Conservation (phyloP, 2,329 filamentous ascomycete species). For the Ophiostoma sp. region DNA sequence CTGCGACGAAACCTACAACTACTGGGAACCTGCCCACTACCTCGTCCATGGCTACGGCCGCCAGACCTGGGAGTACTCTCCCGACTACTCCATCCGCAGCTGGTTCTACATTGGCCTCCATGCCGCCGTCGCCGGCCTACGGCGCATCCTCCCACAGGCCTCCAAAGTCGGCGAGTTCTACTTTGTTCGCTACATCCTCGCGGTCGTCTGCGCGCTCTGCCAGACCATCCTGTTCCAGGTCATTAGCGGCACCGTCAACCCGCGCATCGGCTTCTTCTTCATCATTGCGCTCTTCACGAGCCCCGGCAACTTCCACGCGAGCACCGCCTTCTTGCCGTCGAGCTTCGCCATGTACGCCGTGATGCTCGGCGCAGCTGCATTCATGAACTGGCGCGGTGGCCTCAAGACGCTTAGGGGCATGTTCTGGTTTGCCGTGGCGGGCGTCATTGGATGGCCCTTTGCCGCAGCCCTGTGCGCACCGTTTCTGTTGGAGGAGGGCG, state of each 20-base stretch:
- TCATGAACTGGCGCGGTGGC: slow-evolving; percentile 84
- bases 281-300: slow-evolving; percentile 74
- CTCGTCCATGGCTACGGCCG: slow-evolving; percentile 88
- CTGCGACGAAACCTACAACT: slow-evolving; percentile 98
- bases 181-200: slow-evolving; percentile 74
- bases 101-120: slow-evolving; percentile 89
- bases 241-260: slow-evolving; percentile 74
- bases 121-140: slow-evolving; percentile 67
- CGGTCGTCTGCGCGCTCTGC: slow-evolving; percentile 73
- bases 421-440: slow-evolving; percentile 85
- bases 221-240: slow-evolving; percentile 80
- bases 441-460: slow-evolving; percentile 92
- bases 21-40: slow-evolving; percentile 97
- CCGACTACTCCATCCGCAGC: slow-evolving; percentile 89
- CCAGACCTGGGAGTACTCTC: slow-evolving; percentile 98
- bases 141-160: slow-evolving; percentile 62
- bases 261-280: slow-evolving; percentile 82
- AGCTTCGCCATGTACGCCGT: slow-evolving; percentile 96
- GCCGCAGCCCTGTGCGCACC: slow-evolving; percentile 78
- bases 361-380: slow-evolving; percentile 82
- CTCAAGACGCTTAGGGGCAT: slow-evolving; percentile 80
- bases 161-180: slow-evolving; percentile 79
- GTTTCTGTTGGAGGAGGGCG: slow-evolving; percentile 74
- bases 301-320: slow-evolving; percentile 92
- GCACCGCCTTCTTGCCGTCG: slow-evolving; percentile 82